These are phyloP conservation scores for Podaxis rugospora DNA, from an alignment of 768 basidiomycete species.

Conservation along the genomic window DNA sequence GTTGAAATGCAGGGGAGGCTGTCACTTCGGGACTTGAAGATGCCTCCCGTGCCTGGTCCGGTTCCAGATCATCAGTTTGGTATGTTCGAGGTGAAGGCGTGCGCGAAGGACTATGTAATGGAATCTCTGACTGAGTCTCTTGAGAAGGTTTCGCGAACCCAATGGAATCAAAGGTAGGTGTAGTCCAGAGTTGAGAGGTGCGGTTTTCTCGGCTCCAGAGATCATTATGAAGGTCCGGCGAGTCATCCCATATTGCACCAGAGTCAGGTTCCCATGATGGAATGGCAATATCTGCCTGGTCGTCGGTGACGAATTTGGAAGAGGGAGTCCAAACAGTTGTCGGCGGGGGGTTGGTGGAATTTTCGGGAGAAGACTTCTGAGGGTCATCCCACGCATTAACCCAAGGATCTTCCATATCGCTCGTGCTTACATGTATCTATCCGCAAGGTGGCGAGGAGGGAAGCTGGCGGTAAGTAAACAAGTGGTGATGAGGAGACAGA, in stretches of 20 bases:
- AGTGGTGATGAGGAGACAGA: not conserved
- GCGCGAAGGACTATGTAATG: not conserved
- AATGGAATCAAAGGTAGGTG: conserved; percentile 6
- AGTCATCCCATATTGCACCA: conserved; percentile 9
- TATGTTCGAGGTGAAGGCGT: not conserved
- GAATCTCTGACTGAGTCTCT: not conserved
- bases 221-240: conserved; percentile 4
- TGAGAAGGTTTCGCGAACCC: conserved; percentile 6
- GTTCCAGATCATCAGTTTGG: not conserved
- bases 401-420: conserved; percentile 72
- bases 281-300: conserved; percentile 4
- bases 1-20: not conserved
- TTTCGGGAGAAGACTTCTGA: conserved; percentile 21
- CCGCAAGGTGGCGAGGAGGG: not conserved
- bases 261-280: conserved; percentile 12
- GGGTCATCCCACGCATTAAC: conserved; percentile 65
- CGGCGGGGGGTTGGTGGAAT: not conserved
- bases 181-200: not conserved
- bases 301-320: conserved; percentile 7
- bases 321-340: conserved; percentile 20
- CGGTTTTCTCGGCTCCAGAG: conserved; percentile 9
- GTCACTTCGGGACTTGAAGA: not conserved
- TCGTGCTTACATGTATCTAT: not conserved
- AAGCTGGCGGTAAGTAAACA: not conserved
- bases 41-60: not conserved